Percentiles rank a stretch among this genome's conserved stretches.
These are phyloP conservation scores for Tripterygium wilfordii DNA, from an alignment of 177 flowering plant species.

Conservation along the genomic window DNA sequence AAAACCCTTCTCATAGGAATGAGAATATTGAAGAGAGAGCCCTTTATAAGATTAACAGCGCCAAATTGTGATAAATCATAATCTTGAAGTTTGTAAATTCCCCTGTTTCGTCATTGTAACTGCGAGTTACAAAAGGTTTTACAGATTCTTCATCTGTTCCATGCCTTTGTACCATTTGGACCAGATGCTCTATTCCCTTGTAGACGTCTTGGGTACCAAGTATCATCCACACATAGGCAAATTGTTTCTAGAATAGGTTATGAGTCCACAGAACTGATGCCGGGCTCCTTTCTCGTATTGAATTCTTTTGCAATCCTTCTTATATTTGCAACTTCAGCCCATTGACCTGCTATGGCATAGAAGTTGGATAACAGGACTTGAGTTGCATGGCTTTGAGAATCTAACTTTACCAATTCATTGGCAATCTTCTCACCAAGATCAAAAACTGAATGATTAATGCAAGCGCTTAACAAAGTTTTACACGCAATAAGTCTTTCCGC, in stretches of 20 bases:
- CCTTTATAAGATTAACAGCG: too few species aligned
- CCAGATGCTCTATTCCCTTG: too few species aligned
- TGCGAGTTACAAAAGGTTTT: not conserved
- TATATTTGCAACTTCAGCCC: conserved; percentile 21
- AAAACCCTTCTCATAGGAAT: too few species aligned
- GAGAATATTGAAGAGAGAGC: too few species aligned
- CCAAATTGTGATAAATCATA: too few species aligned
- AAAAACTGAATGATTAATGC: conserved; percentile 19
- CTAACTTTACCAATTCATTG: conserved; percentile 16
- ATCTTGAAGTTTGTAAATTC: too few species aligned
- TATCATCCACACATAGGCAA: too few species aligned
- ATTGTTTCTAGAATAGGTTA: not conserved
- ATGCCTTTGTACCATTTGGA: too few species aligned
- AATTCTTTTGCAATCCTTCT: conserved; percentile 18
- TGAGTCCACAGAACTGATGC: conserved; percentile 15
- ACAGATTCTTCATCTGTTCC: not conserved
- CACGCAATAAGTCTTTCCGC: conserved; percentile 20
- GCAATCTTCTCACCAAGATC: conserved; percentile 23
- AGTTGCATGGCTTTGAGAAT: conserved; percentile 14
- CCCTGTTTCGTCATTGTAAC: too few species aligned
- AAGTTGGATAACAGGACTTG: conserved; percentile 26
- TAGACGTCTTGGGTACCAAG: too few species aligned
- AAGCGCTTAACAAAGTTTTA: conserved; percentile 29
- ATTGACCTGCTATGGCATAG: conserved; percentile 23
- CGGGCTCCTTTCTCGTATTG: conserved; percentile 19